A percentile compares a stretch with the other conserved stretches of the same genome.
These are phyloP conservation scores for Penicillium corylophilum DNA, from an alignment of 2,329 filamentous ascomycete genomes.

Conservation along the genomic window DNA sequence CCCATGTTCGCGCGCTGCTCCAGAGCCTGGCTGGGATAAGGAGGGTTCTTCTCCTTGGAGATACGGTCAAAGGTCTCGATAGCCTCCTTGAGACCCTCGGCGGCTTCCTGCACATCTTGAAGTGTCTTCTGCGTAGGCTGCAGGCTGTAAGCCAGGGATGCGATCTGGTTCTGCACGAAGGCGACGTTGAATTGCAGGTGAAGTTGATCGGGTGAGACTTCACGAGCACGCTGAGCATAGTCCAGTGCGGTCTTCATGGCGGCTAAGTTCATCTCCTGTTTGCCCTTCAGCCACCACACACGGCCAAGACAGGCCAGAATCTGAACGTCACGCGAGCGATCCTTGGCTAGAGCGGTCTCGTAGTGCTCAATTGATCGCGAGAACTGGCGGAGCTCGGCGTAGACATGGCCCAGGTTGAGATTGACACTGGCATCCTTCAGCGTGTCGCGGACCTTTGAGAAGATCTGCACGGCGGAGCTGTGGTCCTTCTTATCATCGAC, in stretches of 20 bases:
- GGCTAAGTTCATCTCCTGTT: conserved; percentile 63
- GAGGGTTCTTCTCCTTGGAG: conserved; percentile 64
- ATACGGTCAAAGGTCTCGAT: conserved; percentile 67
- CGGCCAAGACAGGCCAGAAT: conserved; percentile 84
- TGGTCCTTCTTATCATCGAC: conserved; percentile 93
- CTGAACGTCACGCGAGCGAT: conserved; percentile 72
- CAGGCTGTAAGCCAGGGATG: conserved; percentile 72
- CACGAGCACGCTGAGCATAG: conserved; percentile 66
- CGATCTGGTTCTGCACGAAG: conserved; percentile 94
- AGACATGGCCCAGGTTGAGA: conserved; percentile 91
- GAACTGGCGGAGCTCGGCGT: conserved; percentile 85
- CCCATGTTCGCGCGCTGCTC: conserved; percentile 98
- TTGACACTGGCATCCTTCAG: conserved; percentile 84
- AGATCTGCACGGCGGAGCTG: conserved; percentile 77
- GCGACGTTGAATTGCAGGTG: conserved; percentile 98
- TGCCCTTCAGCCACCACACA: conserved; percentile 80
- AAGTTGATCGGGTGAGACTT: conserved; percentile 75
- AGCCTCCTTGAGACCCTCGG: conserved; percentile 77
- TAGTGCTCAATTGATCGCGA: conserved; percentile 91
- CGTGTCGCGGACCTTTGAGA: conserved; percentile 87
- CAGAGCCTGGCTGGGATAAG: conserved; percentile 85
- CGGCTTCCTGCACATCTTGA: conserved; percentile 76
- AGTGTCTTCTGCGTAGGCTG: conserved; percentile 74
- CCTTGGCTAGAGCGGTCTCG: conserved; percentile 77
- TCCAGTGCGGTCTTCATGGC: conserved; percentile 65